Base-by-base conservation (phyloP, 129 eudicot species). In the Chrysanthemum lavandulifolium region DNA sequence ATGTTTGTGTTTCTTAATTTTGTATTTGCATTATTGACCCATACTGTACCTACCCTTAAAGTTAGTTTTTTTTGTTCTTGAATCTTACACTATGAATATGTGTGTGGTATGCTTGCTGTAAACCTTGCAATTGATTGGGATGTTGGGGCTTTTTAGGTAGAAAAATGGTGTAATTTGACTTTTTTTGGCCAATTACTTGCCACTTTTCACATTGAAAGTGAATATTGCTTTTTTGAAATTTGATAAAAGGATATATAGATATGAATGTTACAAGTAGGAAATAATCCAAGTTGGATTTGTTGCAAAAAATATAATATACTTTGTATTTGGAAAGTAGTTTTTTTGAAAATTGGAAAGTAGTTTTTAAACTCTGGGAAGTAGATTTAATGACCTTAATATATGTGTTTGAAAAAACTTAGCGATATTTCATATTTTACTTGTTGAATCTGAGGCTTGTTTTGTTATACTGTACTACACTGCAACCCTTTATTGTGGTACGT, bases 401-500 rank as follows among this genome's bases (percentile, higher is more conserved):
- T 50, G 54, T 75, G 40, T 40, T 57, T 73, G 47, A 40, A 40
- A n/a, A 40, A 66, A 40, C 57, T 45, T 66, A 12, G 27, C 23
- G 25, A 33, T 75, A 55, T 55, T 58, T 40, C 56, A 75, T 36
- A 40, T 53, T 53, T 18, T 43, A 19, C 29, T 3, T 75, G 65
- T 14, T 75, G 63, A 73, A 36, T 65, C 11, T 65, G 43, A 59
- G 64, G 59, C 49, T 61, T 47, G 16, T 61, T 27, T 3, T 60
- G 60, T 61, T 73, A 6, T 48, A 60, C 76, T 60, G 60, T 73
- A 73, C 76, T 27, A 25, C 61, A 59, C 59, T 72, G 60, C 13
- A 29, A 21, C 70, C 63, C 19, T 29, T 19, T 27, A 60, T 48
- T 47, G 48, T 71, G 14, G 33, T 13, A 52, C 18, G 43, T 54